These are phyloP conservation scores for Trypanosoma mega DNA, from an alignment of 208 protist species.

Conservation along the genomic window DNA sequence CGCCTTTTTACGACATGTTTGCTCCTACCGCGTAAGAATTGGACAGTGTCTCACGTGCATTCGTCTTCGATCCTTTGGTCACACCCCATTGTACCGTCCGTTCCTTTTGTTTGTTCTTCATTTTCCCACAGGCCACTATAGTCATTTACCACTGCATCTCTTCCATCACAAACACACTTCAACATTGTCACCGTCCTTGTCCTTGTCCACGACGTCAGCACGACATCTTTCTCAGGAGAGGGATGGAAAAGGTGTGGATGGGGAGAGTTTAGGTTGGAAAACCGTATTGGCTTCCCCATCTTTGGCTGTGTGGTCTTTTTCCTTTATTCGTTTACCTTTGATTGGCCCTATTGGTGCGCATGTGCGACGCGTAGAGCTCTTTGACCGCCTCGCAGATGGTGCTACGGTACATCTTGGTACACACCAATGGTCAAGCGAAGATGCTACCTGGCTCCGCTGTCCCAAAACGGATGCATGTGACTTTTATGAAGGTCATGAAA, in stretches of 20 bases:
- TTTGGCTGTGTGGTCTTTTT: slow-evolving; percentile 18
- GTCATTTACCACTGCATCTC: slow-evolving; percentile 12
- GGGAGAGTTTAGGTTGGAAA: not conserved
- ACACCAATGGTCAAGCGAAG: slow-evolving; percentile 8
- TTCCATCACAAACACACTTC: not conserved
- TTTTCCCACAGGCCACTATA: slow-evolving; percentile 9
- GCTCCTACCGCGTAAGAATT: slow-evolving; percentile 5
- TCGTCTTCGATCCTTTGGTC: not conserved
- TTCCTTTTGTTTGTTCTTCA: slow-evolving; percentile 14
- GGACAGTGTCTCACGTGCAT: slow-evolving; percentile 18
- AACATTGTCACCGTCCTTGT: no score
- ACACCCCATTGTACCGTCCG: slow-evolving; percentile 3
- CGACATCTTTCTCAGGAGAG: not conserved
- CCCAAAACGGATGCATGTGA: not conserved
- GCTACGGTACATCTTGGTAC: slow-evolving; percentile 10
- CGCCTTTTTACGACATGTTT: slow-evolving; percentile 13
- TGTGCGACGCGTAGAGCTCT: slow-evolving; percentile 17
- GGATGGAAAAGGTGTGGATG: not conserved
- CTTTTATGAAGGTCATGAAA: not conserved
- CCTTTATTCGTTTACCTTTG: slow-evolving; percentile 13
- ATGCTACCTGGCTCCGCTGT: slow-evolving; percentile 4
- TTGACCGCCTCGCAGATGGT: slow-evolving; percentile 11
- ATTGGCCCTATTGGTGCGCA: slow-evolving; percentile 20
- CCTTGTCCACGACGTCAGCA: no score
- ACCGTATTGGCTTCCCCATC: not conserved